These are phyloP conservation scores for Panicum virgatum DNA, from an alignment of 202 grass and related monocot species.

Conservation along the genomic window DNA sequence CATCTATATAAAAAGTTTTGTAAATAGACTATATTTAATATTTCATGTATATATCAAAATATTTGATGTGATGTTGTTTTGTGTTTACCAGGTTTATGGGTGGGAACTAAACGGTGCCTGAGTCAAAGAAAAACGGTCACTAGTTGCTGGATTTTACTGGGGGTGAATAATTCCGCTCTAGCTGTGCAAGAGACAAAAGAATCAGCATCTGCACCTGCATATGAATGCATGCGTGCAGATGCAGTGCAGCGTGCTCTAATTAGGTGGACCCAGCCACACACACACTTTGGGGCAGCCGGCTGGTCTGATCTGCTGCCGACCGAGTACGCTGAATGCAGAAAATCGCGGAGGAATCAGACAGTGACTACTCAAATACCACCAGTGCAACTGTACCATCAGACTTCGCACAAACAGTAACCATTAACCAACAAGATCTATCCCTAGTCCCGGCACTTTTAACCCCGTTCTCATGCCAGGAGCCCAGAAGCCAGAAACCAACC, in stretches of 20 bases:
- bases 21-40: no score
- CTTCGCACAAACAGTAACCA: background rate
- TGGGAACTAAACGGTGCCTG: no score
- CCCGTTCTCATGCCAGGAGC: background rate
- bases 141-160: background rate
- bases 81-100: no score
- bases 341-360: background rate
- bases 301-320: no score
- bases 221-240: background rate
- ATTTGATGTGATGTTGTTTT: no score
- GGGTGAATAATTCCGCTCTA: background rate
- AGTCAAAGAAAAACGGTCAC: no score
- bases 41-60: no score
- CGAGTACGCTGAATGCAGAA: background rate
- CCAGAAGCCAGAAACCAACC: no score
- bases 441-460: background rate
- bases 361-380: background rate
- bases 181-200: background rate
- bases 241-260: background rate
- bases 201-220: background rate
- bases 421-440: slow-evolving; percentile 18
- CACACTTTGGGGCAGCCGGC: background rate
- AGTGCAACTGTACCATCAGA: background rate
- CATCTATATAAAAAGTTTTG: no score
- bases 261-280: background rate